Evolutionary conservation across 2,329 filamentous ascomycete species (phyloP).

Genomic region (Neofusicoccum parvum): DNA sequence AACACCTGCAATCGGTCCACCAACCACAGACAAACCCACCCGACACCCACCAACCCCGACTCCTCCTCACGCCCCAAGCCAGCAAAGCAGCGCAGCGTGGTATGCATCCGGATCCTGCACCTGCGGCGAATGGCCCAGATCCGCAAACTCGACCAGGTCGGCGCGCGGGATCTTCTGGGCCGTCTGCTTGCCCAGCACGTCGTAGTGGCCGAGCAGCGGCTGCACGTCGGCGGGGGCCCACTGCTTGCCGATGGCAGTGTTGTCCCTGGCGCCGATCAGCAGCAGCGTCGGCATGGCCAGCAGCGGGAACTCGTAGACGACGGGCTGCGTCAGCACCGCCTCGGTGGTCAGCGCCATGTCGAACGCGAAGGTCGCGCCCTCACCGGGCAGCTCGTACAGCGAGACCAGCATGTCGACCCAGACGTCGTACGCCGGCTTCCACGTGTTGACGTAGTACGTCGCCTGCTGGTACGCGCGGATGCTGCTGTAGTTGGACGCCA

Average conservation of each 20-base stretch:
- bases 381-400: slow-evolving; percentile 50
- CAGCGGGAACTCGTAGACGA: slow-evolving; percentile 53
- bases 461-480: slow-evolving; percentile 34
- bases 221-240: slow-evolving; percentile 44
- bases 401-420: slow-evolving; percentile 60
- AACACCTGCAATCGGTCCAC: too few relatives aligned
- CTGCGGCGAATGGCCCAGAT: slow-evolving; percentile 57
- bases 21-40: too few relatives aligned
- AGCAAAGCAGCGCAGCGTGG: slow-evolving; percentile 50
- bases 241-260: slow-evolving; percentile 57
- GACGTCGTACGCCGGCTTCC: slow-evolving; percentile 54
- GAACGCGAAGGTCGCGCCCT: slow-evolving; percentile 47
- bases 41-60: too few relatives aligned
- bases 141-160: slow-evolving; percentile 51
- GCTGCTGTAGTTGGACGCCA: slow-evolving; percentile 29
- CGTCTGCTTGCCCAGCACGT: slow-evolving; percentile 51
- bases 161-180: slow-evolving; percentile 48
- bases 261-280: slow-evolving; percentile 56
- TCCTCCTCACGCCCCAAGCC: slow-evolving; percentile 28
- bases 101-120: slow-evolving; percentile 54
- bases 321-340: slow-evolving; percentile 57
- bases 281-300: slow-evolving; percentile 52
- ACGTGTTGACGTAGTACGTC: slow-evolving; percentile 40
- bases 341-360: slow-evolving; percentile 57
- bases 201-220: slow-evolving; percentile 50